These are phyloP conservation scores for Arthromyces matolae DNA, from an alignment of 768 basidiomycete genomes.

Conservation along the genomic window DNA sequence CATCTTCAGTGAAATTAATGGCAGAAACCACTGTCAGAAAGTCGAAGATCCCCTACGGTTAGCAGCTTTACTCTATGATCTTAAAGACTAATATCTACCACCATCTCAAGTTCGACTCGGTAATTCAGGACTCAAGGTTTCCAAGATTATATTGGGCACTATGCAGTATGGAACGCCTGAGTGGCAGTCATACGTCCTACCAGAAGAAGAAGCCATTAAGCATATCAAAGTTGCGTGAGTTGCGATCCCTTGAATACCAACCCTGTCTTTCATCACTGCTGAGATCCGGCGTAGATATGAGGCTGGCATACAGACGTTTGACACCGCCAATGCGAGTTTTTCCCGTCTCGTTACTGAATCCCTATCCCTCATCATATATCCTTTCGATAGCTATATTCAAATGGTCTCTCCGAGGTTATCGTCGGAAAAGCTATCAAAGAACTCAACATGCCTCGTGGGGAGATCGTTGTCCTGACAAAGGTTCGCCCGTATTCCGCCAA, in stretches of 20 bases:
- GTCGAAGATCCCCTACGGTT: too few species aligned
- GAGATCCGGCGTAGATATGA: constrained; percentile 40
- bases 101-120: constrained; percentile 50
- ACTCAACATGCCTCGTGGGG: constrained; percentile 63
- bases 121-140: constrained; percentile 58
- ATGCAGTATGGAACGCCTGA: constrained; percentile 55
- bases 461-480: constrained; percentile 79
- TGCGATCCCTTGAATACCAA: not conserved
- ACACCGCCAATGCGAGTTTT: constrained; percentile 40
- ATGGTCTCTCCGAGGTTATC: constrained; percentile 61
- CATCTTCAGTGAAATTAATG: too few species aligned
- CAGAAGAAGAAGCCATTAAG: constrained; percentile 46
- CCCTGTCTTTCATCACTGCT: not conserved
- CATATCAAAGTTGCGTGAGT: constrained; percentile 49
- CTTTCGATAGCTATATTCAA: constrained; percentile 50
- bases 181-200: constrained; percentile 48
- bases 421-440: constrained; percentile 71
- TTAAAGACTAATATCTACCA: too few species aligned
- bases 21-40: too few species aligned
- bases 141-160: constrained; percentile 60
- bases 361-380: not conserved
- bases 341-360: not conserved
- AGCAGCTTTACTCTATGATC: too few species aligned
- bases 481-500: constrained; percentile 22
- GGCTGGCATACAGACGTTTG: constrained; percentile 61